A percentile compares a stretch with the other conserved stretches of the same genome.
Conservation (phyloP, 345 rosid genomes). For the Camelina neglecta region DNA sequence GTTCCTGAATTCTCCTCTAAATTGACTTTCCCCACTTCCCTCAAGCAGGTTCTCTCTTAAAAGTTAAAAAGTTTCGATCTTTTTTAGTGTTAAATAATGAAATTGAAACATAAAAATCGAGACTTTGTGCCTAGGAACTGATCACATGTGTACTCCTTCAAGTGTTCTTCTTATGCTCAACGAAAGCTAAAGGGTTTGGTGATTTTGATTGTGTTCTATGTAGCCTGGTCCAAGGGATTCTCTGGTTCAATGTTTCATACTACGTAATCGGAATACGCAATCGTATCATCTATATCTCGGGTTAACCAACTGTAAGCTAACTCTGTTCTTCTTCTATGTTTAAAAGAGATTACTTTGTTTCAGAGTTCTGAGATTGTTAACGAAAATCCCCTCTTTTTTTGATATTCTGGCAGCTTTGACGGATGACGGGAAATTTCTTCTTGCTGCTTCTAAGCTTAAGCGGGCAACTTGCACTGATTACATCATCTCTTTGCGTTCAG, state of each 20-base stretch:
- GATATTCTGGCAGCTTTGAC: slow-evolving; percentile 51
- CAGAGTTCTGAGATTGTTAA: background rate
- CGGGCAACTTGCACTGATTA: slow-evolving; percentile 75
- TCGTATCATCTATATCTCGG: slow-evolving; percentile 69
- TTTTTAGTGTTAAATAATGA: slow-evolving; percentile 2
- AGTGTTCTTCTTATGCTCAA: background rate
- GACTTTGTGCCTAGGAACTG: background rate
- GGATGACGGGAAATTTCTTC: slow-evolving; percentile 76
- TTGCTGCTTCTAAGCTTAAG: slow-evolving; percentile 67
- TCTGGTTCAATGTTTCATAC: slow-evolving; percentile 68
- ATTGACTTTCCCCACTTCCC: slow-evolving; percentile 82
- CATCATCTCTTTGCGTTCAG: slow-evolving; percentile 54
- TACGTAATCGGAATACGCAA: slow-evolving; percentile 58
- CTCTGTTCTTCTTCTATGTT: slow-evolving; percentile 4
- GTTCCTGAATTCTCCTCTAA: slow-evolving; percentile 67
- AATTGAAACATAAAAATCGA: slow-evolving; percentile 19
- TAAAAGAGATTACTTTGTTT: background rate
- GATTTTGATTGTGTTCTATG: slow-evolving; percentile 31
- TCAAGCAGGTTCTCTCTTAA: slow-evolving; percentile 65
- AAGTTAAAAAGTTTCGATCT: background rate
- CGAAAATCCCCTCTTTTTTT: no score
- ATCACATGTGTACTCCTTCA: background rate
- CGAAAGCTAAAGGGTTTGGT: slow-evolving; percentile 7
- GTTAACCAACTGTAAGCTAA: slow-evolving; percentile 60
- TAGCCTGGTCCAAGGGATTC: slow-evolving; percentile 79